Percentiles rank a stretch among this genome's conserved stretches.
phyloP scores from a whole-genome alignment of 2,329 filamentous ascomycete species.

The Acrodontium crateriforme region DNA sequence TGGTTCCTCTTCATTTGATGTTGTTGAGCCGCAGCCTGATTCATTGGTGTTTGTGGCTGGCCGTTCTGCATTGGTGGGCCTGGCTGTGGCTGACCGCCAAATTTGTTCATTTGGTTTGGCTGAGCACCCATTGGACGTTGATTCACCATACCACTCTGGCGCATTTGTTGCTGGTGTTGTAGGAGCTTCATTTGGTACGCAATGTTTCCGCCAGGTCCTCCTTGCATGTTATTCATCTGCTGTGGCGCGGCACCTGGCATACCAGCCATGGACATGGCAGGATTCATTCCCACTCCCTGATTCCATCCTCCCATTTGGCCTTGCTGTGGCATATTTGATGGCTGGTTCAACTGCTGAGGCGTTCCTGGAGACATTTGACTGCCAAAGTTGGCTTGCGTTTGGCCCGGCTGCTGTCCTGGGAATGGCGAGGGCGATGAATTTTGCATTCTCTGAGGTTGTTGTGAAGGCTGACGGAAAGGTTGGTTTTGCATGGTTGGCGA shows the following conservation, averaged over 20 bases:
- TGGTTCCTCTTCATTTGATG: constrained; percentile 14
- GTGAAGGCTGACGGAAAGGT: constrained; percentile 45
- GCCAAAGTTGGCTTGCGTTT: too few species aligned
- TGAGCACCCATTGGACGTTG: constrained; percentile 14
- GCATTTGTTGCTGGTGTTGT: constrained; percentile 55
- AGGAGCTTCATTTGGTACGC: constrained; percentile 80
- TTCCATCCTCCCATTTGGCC: constrained; percentile 13
- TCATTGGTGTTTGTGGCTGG: constrained; percentile 7
- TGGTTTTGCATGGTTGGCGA: constrained; percentile 87
- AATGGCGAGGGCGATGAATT: constrained; percentile 89
- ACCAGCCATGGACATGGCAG: constrained; percentile 19
- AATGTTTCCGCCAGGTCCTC: constrained; percentile 50
- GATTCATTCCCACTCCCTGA: constrained; percentile 12
- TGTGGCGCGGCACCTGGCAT: constrained; percentile 31
- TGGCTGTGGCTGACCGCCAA: constrained; percentile 10
- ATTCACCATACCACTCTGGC: constrained; percentile 22
- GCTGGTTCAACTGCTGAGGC: constrained; percentile 7
- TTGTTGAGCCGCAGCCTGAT: constrained; percentile 10
- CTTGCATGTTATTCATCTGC: constrained; percentile 27
- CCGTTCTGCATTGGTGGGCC: constrained; percentile 13
- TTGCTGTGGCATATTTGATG: constrained; percentile 11
- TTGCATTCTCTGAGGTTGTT: constrained; percentile 46
- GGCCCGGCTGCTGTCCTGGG: constrained; percentile 15
- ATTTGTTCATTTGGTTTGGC: constrained; percentile 13
- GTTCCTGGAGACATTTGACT: constrained; percentile 30